phyloP scores from a whole-genome alignment of 116 monocot genomes.

The Posidonia oceanica region DNA sequence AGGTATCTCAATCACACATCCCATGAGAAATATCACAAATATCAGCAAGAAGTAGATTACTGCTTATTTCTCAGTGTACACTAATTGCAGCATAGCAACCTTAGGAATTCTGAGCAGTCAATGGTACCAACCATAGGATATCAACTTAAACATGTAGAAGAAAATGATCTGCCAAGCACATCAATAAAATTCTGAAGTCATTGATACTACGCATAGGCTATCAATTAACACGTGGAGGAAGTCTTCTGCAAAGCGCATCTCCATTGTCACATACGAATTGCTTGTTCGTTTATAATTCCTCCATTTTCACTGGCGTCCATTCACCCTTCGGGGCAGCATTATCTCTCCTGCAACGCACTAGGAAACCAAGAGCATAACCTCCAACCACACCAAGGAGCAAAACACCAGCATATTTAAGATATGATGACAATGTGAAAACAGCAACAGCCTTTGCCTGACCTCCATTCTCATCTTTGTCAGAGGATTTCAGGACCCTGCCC shows the following conservation, averaged over 20 bases:
- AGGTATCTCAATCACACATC: too few species aligned
- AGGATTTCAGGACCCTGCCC: slow-evolving; percentile 8
- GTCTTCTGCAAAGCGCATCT: neutral
- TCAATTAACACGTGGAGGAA: neutral
- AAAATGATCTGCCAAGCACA: too few species aligned
- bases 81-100: neutral
- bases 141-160: too few species aligned
- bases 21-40: neutral
- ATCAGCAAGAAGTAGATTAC: neutral
- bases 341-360: slow-evolving; percentile 33
- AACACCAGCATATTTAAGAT: slow-evolving; percentile 18
- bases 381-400: slow-evolving; percentile 39
- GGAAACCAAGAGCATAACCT: slow-evolving; percentile 61
- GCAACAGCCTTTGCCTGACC: slow-evolving; percentile 3
- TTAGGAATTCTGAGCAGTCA: too few species aligned
- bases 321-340: slow-evolving; percentile 17
- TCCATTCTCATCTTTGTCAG: neutral
- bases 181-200: too few species aligned
- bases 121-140: too few species aligned
- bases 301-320: slow-evolving; percentile 79
- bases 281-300: slow-evolving; percentile 25
- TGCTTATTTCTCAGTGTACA: neutral
- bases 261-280: neutral
- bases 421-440: slow-evolving; percentile 15
- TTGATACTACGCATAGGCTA: neutral